Base-by-base conservation (phyloP, 306 rosid species). In the Cucurbita moschata region DNA sequence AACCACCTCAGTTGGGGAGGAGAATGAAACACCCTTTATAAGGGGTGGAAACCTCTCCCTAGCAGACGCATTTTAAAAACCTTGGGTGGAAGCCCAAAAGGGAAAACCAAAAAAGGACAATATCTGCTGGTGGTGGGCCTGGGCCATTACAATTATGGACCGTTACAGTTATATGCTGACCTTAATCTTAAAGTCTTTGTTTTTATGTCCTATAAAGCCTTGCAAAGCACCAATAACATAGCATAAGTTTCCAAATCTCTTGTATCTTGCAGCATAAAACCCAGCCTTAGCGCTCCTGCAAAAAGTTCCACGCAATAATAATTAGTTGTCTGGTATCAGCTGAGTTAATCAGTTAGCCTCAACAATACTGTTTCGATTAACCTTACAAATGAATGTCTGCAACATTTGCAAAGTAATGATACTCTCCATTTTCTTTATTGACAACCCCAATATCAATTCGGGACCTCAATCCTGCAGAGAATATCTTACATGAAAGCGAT, bases 261-360 rank as follows among this genome's bases (percentile, higher is more conserved):
- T 94, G 78, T 87, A 91, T 71, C 87, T 84, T 73, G 97, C 85
- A 77, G 96, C 92, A 80, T 81, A 82, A 82, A 81, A 94, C 8
- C 99, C 99, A 44, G 97, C 99, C 82, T 90, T 94, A 23, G 99
- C 99, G 68, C 95, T 94, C 91, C 99, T 94, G 81, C 78, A 80
- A 81, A 73, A 75, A 60, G 60, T 50, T 21, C 43, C 67, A n/a
- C 51, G 58, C 51, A 62, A 63, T 66, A 75, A 56, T 69, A 69
- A 52, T 55, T 57, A 56, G 73, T 76, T 16, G 72, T 18, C 63
- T 43, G 76, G 50, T 57, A 80, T 78, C 38, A 10, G 39, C n/a
- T 50, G 19, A 72, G 4, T 13, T 77, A 21, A 11, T 53, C 51
- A 15, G 53, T 70, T 64, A 79, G 61, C 57, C 65, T 77, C 71